Evolutionary conservation across 208 protist species (phyloP), one percentile per base, ranked within the genome.

Genomic region (Acanthamoeba healyi): DNA sequence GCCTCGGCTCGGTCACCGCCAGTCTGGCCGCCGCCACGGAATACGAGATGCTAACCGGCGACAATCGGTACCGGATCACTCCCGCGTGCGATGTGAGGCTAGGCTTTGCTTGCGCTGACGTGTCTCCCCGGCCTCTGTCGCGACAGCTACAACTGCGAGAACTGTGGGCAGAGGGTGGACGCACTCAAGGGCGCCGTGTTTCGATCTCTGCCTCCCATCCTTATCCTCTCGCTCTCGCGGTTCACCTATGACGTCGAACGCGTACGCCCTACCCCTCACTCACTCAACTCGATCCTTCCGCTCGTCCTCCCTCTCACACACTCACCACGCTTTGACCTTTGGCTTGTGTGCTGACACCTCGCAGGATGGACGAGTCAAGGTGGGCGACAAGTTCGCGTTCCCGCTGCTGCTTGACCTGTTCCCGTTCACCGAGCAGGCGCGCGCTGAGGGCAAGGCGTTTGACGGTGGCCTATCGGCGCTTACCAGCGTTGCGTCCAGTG

Each of bases 21-120:
- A 86, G 74, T 42, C 70, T 96, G 15, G 40, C 32, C 36, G 61
- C 42, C 36, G 38, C 44, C 61, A 95, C 79, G n/a, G 65, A 86
- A 24, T 81, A 36, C 58, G 95, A 96, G n/a, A n/a, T 49, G 32
- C 93, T 96, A 26, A 61, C 36, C 36, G 95, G 95, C 34, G 95
- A 95, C 46, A 96, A 96, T 67, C n/a, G 49, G 91, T 86, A 72
- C 77, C 5, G 6, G 19, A 9, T 9, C 38, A 6, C n/a, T 9
- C 38, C 17, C 38, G 7, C 49, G 29, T 87, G 14, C 42, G n/a
- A 9, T 61, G 65, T 34, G 79, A 10, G n/a, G 26, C n/a, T 9
- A 9, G 0, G 19, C n/a, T 10, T 84, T 24, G 74, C 9, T 70
- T 92, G 91, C 22, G 15, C 42, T 81, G 15, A 34, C 74, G 1